Conservation (phyloP, 2,329 filamentous ascomycete species). For the Pseudocercospora eumusae region DNA sequence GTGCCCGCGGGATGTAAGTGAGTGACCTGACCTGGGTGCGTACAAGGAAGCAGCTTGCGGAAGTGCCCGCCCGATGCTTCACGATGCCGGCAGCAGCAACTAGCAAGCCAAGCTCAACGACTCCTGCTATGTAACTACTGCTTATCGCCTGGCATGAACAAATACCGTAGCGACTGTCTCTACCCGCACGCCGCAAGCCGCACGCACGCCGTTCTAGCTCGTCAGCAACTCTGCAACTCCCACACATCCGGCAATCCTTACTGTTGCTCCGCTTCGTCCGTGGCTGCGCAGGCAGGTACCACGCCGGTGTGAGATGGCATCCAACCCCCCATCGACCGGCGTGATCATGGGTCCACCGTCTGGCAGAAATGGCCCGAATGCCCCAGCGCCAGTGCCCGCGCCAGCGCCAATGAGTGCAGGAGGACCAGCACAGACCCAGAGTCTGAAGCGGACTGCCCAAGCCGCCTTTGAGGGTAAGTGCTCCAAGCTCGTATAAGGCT, state of each 20-base stretch:
- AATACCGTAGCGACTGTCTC: too few relatives aligned
- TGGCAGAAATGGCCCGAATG: conserved; percentile 13
- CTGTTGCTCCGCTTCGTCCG: background rate
- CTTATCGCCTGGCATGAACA: background rate
- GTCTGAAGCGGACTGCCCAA: conserved; percentile 42
- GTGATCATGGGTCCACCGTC: conserved; percentile 19
- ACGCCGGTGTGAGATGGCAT: conserved; percentile 8
- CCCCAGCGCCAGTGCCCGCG: conserved; percentile 22
- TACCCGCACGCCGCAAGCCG: too few relatives aligned
- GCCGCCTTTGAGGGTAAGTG: conserved; percentile 45
- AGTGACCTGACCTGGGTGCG: background rate
- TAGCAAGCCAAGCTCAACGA: too few relatives aligned
- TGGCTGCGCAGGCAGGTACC: background rate
- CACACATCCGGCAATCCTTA: background rate
- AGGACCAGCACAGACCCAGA: conserved; percentile 20
- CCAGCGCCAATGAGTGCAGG: conserved; percentile 24
- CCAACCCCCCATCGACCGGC: conserved; percentile 43
- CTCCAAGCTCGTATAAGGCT: background rate
- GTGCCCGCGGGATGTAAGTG: background rate
- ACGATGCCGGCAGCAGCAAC: too few relatives aligned
- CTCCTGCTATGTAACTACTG: too few relatives aligned
- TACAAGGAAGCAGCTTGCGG: background rate
- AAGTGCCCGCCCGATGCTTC: background rate
- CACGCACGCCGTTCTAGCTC: background rate
- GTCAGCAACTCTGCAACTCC: background rate